A percentile compares a stretch with the other conserved stretches of the same genome.
Conservation (phyloP, 2,329 filamentous ascomycete genomes). For the Alternaria sp. region DNA sequence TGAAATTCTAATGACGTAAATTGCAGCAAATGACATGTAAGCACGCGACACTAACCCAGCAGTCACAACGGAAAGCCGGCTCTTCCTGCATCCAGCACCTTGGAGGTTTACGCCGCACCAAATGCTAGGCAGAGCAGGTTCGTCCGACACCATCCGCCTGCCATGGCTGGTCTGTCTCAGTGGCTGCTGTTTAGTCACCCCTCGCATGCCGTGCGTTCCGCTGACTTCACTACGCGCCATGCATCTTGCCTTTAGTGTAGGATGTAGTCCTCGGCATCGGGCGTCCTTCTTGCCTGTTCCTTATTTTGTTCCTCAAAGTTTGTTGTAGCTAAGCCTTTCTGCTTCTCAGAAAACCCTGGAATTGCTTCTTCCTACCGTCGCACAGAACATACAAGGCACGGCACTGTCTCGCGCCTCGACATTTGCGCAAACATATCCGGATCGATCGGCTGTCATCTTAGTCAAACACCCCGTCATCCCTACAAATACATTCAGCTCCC, state of each 20-base stretch:
- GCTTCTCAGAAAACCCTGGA: background rate
- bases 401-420: slow-evolving; percentile 5
- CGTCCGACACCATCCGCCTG: slow-evolving; percentile 13
- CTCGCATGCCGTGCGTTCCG: slow-evolving; percentile 17
- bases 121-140: slow-evolving; percentile 6
- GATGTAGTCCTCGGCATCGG: slow-evolving; percentile 1
- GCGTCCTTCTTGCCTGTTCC: slow-evolving; percentile 1
- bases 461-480: slow-evolving; percentile 1
- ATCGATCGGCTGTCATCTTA: slow-evolving; percentile 2
- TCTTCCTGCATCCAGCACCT: slow-evolving; percentile 6
- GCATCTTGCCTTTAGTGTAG: slow-evolving; percentile 2
- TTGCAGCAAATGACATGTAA: slow-evolving; percentile 1
- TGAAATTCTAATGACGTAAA: slow-evolving; percentile 15
- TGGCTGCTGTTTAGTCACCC: slow-evolving; percentile 7
- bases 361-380: background rate
- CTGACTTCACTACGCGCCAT: slow-evolving; percentile 15
- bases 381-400: background rate
- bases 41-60: slow-evolving; percentile 8
- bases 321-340: background rate
- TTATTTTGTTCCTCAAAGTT: background rate
- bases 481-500: slow-evolving; percentile 3
- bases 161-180: background rate
- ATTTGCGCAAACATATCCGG: background rate
- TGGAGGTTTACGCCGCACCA: slow-evolving; percentile 4
- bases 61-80: slow-evolving; percentile 18